Conservation (phyloP, 495 filamentous ascomycete species). For the Lasiosphaeriaceae sp. region DNA sequence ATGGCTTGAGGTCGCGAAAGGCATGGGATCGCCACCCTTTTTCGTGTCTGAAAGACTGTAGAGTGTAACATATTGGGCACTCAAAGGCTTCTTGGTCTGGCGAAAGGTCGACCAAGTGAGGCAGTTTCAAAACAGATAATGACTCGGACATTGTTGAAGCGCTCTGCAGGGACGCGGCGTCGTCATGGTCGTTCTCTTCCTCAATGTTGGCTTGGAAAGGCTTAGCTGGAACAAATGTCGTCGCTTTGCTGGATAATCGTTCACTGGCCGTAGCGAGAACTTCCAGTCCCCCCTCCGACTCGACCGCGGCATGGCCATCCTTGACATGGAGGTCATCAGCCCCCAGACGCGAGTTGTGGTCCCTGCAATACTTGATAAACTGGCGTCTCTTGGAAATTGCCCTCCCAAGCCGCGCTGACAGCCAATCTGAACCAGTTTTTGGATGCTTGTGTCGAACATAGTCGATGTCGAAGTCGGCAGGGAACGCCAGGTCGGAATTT, state of each 20-base stretch:
- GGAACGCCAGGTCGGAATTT: background rate
- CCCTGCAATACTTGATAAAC: conserved; percentile 30
- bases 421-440: background rate
- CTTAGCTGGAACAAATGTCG: background rate
- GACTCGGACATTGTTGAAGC: conserved; percentile 5
- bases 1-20: conserved; percentile 31
- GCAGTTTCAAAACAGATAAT: conserved; percentile 8
- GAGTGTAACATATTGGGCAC: conserved; percentile 31
- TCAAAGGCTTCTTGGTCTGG: conserved; percentile 15
- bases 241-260: conserved; percentile 14
- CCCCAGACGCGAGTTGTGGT: conserved; percentile 17
- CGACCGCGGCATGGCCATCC: background rate
- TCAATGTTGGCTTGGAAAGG: background rate
- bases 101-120: conserved; percentile 8
- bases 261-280: background rate
- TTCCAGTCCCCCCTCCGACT: background rate
- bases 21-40: conserved; percentile 20
- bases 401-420: conserved; percentile 22
- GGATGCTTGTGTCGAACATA: conserved; percentile 6
- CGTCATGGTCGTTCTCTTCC: background rate
- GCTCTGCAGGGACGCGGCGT: conserved; percentile 1
- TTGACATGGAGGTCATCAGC: background rate
- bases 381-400: conserved; percentile 30
- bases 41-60: conserved; percentile 17
- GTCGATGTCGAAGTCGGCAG: conserved; percentile 2